A percentile compares a stretch with the other conserved stretches of the same genome.
phyloP scores from a whole-genome alignment of 2,329 filamentous ascomycete species.

The Penicillium sp. region DNA sequence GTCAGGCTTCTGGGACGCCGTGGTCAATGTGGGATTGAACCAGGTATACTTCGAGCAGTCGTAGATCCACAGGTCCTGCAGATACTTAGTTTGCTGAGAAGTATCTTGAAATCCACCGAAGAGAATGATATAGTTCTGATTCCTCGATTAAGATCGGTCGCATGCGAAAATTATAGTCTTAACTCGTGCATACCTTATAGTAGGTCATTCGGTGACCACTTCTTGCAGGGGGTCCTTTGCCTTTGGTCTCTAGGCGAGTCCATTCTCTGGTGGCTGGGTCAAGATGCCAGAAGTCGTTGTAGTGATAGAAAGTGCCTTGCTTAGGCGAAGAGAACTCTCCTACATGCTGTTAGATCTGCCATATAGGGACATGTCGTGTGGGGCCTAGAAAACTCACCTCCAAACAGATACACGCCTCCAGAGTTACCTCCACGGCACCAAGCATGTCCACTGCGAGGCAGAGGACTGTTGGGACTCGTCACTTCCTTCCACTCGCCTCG shows the following conservation, averaged over 20 bases:
- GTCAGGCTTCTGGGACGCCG: slow-evolving; percentile 84
- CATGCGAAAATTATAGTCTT: not conserved
- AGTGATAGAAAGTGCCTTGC: slow-evolving; percentile 98
- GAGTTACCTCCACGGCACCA: slow-evolving; percentile 90
- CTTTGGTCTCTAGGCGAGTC: slow-evolving; percentile 78
- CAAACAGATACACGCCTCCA: slow-evolving; percentile 86
- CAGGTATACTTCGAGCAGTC: slow-evolving; percentile 86
- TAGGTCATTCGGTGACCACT: slow-evolving; percentile 96
- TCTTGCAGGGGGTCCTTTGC: slow-evolving; percentile 75
- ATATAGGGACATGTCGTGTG: not conserved
- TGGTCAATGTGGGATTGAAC: slow-evolving; percentile 73
- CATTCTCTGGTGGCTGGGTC: slow-evolving; percentile 85
- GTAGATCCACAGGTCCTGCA: slow-evolving; percentile 93
- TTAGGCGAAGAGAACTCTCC: slow-evolving; percentile 94
- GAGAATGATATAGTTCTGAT: slow-evolving; percentile 80
- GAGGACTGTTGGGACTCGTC: slow-evolving; percentile 85
- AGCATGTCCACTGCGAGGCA: slow-evolving; percentile 89
- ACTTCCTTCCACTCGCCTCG: slow-evolving; percentile 88
- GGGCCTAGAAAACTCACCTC: slow-evolving; percentile 50
- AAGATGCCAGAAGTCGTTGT: slow-evolving; percentile 96
- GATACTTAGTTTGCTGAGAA: slow-evolving; percentile 88
- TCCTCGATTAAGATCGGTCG: not conserved
- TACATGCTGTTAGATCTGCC: slow-evolving; percentile 20
- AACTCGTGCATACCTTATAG: slow-evolving; percentile 62
- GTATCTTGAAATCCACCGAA: slow-evolving; percentile 98